A percentile compares a stretch with the other conserved stretches of the same genome.
Evolutionary conservation across 805 yeast genomes (phyloP).

Genomic region (Barnettozyma vustinii): DNA sequence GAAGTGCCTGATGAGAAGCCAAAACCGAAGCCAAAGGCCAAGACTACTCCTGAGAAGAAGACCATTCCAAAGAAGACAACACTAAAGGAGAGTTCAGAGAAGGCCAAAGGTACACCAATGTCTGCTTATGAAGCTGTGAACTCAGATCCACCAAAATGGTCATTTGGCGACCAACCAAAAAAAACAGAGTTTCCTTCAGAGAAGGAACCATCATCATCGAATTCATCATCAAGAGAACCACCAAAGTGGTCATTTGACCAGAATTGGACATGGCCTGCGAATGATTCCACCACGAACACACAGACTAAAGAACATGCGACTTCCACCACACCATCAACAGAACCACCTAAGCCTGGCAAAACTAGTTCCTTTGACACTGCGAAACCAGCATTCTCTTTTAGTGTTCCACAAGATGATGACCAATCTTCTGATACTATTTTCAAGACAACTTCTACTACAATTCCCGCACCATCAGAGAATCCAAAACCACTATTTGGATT

Average conservation of each 20-base stretch:
- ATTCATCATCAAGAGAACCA: neutral
- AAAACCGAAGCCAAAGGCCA: neutral
- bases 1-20: neutral
- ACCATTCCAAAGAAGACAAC: neutral
- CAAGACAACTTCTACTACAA: neutral
- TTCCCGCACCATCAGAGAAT: neutral
- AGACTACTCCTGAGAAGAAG: neutral
- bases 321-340: neutral
- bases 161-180: neutral
- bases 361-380: neutral
- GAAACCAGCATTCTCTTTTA: neutral
- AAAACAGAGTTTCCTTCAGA: neutral
- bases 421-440: neutral
- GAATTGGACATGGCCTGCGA: neutral
- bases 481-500: neutral
- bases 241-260: neutral
- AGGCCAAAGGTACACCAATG: neutral
- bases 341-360: neutral
- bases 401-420: neutral
- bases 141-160: neutral
- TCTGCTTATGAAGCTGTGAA: constrained; percentile 1
- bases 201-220: neutral
- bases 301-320: neutral
- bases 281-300: neutral
- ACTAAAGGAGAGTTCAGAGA: neutral